phyloP scores from a whole-genome alignment of 1,284 basidiomycete genomes.

The Papiliotrema nemorosa region DNA sequence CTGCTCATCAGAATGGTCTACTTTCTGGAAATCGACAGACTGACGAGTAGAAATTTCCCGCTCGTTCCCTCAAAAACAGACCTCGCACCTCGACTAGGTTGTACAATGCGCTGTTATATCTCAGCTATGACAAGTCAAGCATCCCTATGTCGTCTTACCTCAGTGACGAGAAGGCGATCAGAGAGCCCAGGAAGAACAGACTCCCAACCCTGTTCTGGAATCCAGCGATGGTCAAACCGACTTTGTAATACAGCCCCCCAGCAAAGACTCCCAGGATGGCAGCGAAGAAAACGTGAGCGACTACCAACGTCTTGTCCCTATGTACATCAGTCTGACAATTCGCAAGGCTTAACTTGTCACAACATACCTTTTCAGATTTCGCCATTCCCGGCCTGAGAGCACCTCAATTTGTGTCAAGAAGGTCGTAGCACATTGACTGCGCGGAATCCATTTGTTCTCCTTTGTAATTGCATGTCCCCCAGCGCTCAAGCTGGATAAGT shows the following conservation, averaged over 20 bases:
- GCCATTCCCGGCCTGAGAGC: constrained; percentile 75
- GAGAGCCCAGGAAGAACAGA: constrained; percentile 81
- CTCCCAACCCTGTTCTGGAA: constrained; percentile 88
- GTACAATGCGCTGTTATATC: constrained; percentile 66
- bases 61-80: constrained; percentile 80
- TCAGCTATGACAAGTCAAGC: too few species aligned
- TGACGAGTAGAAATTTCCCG: constrained; percentile 64
- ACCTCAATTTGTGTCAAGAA: constrained; percentile 83
- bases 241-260: constrained; percentile 80
- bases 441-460: constrained; percentile 21
- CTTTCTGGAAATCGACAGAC: constrained; percentile 1
- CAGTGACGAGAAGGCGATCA: constrained; percentile 80
- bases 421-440: constrained; percentile 53
- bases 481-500: constrained; percentile 13
- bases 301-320: constrained; percentile 75
- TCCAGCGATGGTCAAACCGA: constrained; percentile 73
- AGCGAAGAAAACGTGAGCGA: constrained; percentile 69
- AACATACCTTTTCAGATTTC: constrained; percentile 63
- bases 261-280: constrained; percentile 69
- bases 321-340: background rate
- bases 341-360: background rate
- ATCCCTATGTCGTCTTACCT: constrained; percentile 50
- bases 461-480: background rate
- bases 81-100: constrained; percentile 75
- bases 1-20: constrained; percentile 43